These are phyloP conservation scores for Vicia faba DNA, from an alignment of 306 rosid genomes.

Conservation along the genomic window DNA sequence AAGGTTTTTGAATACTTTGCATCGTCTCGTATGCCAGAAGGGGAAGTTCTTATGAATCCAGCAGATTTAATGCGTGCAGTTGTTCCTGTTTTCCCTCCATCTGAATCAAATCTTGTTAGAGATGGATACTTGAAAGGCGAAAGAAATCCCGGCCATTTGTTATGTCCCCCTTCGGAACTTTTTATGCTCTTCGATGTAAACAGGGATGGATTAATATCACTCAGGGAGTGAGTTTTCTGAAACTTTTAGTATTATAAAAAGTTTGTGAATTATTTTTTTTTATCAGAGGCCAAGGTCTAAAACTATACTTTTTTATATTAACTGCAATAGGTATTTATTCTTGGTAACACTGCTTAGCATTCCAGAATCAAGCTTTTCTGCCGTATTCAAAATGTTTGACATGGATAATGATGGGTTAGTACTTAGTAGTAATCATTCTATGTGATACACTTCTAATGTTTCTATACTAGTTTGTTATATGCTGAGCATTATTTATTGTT, in stretches of 20 bases:
- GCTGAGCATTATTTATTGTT: no score
- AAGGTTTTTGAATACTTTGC: slow-evolving; percentile 97
- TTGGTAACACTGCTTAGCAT: slow-evolving; percentile 82
- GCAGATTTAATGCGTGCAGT: slow-evolving; percentile 91
- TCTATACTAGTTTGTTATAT: no score
- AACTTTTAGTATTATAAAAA: not conserved
- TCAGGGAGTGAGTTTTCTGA: slow-evolving; percentile 67
- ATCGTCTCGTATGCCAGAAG: slow-evolving; percentile 58
- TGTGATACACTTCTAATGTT: no score
- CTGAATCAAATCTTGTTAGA: slow-evolving; percentile 88
- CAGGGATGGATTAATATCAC: slow-evolving; percentile 70
- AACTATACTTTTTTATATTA: not conserved
- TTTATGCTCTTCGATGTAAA: slow-evolving; percentile 90
- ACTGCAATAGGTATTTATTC: slow-evolving; percentile 65
- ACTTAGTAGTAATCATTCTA: slow-evolving; percentile 38
- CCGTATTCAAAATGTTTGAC: slow-evolving; percentile 80
- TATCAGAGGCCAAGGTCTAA: not conserved
- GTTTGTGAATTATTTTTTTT: not conserved
- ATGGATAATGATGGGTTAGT: slow-evolving; percentile 64
- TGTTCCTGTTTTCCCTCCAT: slow-evolving; percentile 94
- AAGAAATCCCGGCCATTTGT: slow-evolving; percentile 77
- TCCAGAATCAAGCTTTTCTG: slow-evolving; percentile 72
- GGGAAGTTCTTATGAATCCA: slow-evolving; percentile 76
- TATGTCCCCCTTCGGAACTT: slow-evolving; percentile 64
- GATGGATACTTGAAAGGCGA: slow-evolving; percentile 84